Conservation (phyloP, 192 early-diverging fungal species). For the Entomortierella lignicola region DNA sequence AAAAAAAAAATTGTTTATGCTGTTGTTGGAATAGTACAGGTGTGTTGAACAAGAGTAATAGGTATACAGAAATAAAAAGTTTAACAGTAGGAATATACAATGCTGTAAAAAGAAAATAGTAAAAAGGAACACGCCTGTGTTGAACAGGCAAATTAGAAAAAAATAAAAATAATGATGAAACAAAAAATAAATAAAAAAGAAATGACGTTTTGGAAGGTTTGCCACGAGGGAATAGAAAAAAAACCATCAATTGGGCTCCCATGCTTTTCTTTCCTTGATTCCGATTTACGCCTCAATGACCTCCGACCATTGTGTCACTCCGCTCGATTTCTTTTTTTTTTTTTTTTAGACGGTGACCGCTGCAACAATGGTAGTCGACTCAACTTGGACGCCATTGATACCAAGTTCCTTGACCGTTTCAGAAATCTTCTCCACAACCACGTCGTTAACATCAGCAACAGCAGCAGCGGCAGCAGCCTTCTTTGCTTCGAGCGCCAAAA, state of each 20-base stretch:
- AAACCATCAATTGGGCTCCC: no score
- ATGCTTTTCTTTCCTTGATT: no score
- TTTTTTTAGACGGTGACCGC: conserved; percentile 32
- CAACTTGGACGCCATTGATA: conserved; percentile 10
- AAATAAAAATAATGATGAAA: conserved; percentile 1
- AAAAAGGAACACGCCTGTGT: conserved; percentile 28
- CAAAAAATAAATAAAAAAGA: not conserved
- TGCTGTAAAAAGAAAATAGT: conserved; percentile 1
- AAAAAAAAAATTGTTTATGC: not conserved
- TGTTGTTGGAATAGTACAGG: conserved; percentile 26
- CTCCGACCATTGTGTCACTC: not conserved
- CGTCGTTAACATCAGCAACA: not conserved
- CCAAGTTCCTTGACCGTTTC: not conserved
- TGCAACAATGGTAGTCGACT: not conserved
- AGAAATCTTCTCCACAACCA: not conserved
- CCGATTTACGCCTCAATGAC: not conserved
- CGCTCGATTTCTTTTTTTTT: no score
- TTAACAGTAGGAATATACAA: conserved; percentile 11
- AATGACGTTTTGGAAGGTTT: not conserved
- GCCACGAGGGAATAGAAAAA: not conserved
- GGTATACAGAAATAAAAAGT: conserved; percentile 32
- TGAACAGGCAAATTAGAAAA: conserved; percentile 38
- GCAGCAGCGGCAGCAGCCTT: not conserved
- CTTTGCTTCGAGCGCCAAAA: conserved; percentile 2
- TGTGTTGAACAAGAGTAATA: conserved; percentile 56